These are phyloP conservation scores for Pueraria montana DNA, from an alignment of 306 rosid species.

Conservation along the genomic window DNA sequence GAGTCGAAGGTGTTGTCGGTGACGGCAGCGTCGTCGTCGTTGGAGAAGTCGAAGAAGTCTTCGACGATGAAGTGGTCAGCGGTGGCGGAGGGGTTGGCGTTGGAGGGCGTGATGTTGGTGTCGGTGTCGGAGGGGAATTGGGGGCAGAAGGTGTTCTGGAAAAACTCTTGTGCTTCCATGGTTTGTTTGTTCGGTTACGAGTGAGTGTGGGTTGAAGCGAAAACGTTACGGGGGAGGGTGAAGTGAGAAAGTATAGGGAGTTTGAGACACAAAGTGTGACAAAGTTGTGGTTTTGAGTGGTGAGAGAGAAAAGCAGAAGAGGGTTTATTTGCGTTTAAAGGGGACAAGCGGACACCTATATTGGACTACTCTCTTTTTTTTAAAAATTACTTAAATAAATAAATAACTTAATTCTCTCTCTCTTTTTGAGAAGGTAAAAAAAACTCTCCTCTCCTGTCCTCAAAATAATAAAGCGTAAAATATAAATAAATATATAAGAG, in stretches of 20 bases:
- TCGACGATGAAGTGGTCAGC: constrained; percentile 79
- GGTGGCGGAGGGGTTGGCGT: constrained; percentile 23
- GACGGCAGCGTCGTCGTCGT: constrained; percentile 40
- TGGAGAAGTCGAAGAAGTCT: constrained; percentile 89
- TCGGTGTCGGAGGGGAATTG: constrained; percentile 57
- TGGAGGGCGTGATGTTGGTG: not conserved
- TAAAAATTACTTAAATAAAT: no score
- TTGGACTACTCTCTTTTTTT: constrained; percentile 16
- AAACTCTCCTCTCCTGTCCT: constrained; percentile 38
- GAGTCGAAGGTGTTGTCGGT: constrained; percentile 49
- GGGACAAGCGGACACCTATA: constrained; percentile 74
- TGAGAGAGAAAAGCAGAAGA: constrained; percentile 53
- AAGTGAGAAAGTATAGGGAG: constrained; percentile 53
- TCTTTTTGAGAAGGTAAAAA: constrained; percentile 33
- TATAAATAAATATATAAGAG: constrained; percentile 41
- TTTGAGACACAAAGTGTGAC: constrained; percentile 52
- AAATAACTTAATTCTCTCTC: not conserved
- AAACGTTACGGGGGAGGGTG: constrained; percentile 43
- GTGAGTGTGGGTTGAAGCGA: constrained; percentile 38
- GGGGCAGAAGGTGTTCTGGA: constrained; percentile 55
- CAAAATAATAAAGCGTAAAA: constrained; percentile 17
- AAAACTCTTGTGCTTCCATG: constrained; percentile 79
- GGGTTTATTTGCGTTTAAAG: constrained; percentile 73
- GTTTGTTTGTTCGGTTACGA: not conserved
- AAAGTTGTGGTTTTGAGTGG: constrained; percentile 65